Conservation (phyloP, 225 moss, liverwort and hornwort genomes). For the Pleurozium schreberi region DNA sequence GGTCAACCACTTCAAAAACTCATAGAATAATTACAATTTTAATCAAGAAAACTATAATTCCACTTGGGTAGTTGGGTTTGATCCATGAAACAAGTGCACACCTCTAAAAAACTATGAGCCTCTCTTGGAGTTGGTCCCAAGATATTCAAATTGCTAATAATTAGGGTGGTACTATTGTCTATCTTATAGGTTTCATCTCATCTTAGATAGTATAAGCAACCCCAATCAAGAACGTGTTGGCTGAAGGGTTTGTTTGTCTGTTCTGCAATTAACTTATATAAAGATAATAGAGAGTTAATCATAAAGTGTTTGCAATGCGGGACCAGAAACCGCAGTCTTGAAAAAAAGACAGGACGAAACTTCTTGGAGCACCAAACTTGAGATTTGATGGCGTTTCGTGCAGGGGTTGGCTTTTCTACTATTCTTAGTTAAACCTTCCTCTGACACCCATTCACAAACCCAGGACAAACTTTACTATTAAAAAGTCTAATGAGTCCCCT, state of each 20-base stretch:
- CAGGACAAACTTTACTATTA: too few species aligned
- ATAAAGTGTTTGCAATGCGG: too few species aligned
- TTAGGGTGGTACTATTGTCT: not conserved
- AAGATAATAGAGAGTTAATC: too few species aligned
- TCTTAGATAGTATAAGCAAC: not conserved
- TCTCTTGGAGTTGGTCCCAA: not conserved
- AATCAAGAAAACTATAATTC: not conserved
- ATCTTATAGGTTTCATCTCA: not conserved
- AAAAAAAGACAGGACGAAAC: too few species aligned
- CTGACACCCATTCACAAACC: too few species aligned
- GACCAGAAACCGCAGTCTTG: too few species aligned
- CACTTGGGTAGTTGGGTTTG: not conserved
- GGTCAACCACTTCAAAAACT: accelerated
- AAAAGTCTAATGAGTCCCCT: not conserved
- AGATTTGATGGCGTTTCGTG: too few species aligned
- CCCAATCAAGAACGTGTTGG: not conserved
- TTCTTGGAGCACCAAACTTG: too few species aligned
- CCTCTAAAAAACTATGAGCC: not conserved
- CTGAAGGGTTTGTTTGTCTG: not conserved
- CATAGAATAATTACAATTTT: not conserved
- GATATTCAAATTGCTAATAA: not conserved
- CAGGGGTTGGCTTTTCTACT: too few species aligned
- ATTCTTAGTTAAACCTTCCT: too few species aligned
- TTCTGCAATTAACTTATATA: not conserved
- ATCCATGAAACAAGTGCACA: accelerated